Base-by-base conservation (phyloP, 441 rosid species). In the Biscutella laevigata region DNA sequence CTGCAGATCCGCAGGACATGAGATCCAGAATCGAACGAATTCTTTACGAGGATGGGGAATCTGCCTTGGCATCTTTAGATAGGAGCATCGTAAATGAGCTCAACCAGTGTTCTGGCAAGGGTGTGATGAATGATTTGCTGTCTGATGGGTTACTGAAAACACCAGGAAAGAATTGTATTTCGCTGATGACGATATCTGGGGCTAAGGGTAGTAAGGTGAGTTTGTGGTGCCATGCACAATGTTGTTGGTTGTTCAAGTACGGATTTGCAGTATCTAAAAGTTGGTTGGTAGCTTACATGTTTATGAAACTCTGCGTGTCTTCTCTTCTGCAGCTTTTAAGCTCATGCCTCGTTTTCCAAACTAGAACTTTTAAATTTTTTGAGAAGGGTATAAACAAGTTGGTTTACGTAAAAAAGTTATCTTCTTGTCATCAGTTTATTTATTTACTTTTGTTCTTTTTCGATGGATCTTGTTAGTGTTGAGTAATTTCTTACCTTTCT, bases 141-240 rank as follows among this genome's bases (percentile, higher is more conserved):
- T 81, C 97, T 44, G 95, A 86, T 57, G 97, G 95, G 44, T 64
- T 89, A 66, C 52, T 87, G 58, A 94, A 94, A 74, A 74, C 94
- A n/a, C 78, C 95, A 17, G 95, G 86, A 53, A 81, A 64, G 72
- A 94, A 94, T 68, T 89, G 97, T 59, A 87, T 94, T 32, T 83
- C 95, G 28, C 83, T 94, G 42, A 94, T 94, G 99, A 94, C 99
- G 13, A 84, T 84, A 36, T 83, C 97, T 62, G 99, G 99, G 52
- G 99, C 99, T 61, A 94, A 94, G 76, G 99, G 99, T 30, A 88
- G 97, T 63, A 84, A 77, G 94, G 99, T 94, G 70, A 63, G 74
- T 68, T 71, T 65, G 68, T 67, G 10, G 52, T 51, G 12, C 36
- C 37, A 36, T 51, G 29, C 12, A 10, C 9, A 4, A 10, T 47